Evolutionary conservation across 441 rosid species (phyloP).

Genomic region (Syzygium malaccense): DNA sequence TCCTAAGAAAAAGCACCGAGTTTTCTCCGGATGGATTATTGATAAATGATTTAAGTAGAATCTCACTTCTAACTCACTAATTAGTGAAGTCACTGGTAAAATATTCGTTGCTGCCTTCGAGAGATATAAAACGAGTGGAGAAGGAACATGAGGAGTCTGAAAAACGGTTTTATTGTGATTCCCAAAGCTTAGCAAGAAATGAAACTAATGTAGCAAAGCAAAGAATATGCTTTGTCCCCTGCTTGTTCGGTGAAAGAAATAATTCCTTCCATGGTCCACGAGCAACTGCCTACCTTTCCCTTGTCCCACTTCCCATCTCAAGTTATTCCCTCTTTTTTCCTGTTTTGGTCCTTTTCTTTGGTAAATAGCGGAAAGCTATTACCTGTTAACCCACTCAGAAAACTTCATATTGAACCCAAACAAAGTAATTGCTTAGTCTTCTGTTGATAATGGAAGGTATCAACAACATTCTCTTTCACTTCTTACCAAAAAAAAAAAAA

Average conservation of each 20-base stretch:
- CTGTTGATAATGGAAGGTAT: too few species aligned
- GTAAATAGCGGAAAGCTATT: not conserved
- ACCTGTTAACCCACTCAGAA: not conserved
- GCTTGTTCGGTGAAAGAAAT: not conserved
- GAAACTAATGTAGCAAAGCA: not conserved
- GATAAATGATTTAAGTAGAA: not conserved
- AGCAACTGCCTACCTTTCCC: not conserved
- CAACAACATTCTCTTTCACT: too few species aligned
- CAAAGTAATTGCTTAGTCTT: too few species aligned
- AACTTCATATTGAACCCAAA: too few species aligned
- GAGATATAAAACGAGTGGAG: not conserved
- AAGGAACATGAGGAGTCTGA: not conserved
- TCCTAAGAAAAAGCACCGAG: not conserved
- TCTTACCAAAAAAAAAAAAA: too few species aligned
- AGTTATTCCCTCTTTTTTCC: accelerated
- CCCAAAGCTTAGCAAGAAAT: not conserved
- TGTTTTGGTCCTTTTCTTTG: not conserved
- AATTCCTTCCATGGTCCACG: not conserved
- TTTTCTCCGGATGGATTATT: not conserved
- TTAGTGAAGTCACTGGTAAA: not conserved
- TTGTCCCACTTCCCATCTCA: not conserved
- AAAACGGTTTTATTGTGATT: not conserved
- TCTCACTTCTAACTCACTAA: not conserved
- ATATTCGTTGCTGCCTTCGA: not conserved
- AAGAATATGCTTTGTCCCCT: not conserved